Evolutionary conservation across 306 rosid species (phyloP).

Genomic region (apple (Malus domestica)): ASM211411v1 NC_041801.1:4652001-4652500

Average conservation of each 20-base stretch:
- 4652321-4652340: neutral
- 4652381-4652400: rapidly evolving
- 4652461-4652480: no score
- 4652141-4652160: neutral
- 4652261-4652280: no score
- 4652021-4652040: neutral
- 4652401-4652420: no score
- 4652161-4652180: neutral
- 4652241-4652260: no score
- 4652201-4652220: neutral
- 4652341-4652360: no score
- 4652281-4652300: no score
- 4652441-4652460: rapidly evolving
- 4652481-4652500: no score
- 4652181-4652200: neutral
- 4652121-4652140: neutral
- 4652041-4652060: neutral
- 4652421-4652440: no score
- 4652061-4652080: neutral
- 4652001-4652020: neutral
- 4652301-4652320: neutral
- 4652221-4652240: no score
- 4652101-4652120: neutral
- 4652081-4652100: neutral
- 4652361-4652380: no score